phyloP scores from a whole-genome alignment of 2,329 filamentous ascomycete genomes.

The Zopfia rhizophila region DNA sequence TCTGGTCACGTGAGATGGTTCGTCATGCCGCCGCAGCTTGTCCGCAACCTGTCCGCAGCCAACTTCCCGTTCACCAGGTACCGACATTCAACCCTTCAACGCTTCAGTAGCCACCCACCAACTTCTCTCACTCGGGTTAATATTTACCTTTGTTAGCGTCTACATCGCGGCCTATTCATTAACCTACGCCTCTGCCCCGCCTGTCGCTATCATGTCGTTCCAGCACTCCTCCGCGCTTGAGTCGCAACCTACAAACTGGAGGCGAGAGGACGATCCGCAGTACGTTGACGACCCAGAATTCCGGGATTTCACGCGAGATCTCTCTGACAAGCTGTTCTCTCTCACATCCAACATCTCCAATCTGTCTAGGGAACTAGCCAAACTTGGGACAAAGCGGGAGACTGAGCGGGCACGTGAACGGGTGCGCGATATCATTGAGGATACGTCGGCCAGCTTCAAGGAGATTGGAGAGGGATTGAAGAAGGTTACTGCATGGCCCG shows the following conservation, averaged over 20 bases:
- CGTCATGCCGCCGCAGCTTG: slow-evolving; percentile 40
- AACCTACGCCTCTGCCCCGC: not conserved
- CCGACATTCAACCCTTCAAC: slow-evolving; percentile 21
- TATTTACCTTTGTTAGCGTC: not conserved
- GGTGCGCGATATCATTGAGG: slow-evolving; percentile 86
- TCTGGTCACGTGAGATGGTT: slow-evolving; percentile 31
- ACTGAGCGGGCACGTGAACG: slow-evolving; percentile 90
- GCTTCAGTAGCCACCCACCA: too few species aligned
- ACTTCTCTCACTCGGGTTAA: too few species aligned
- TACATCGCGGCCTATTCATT: not conserved
- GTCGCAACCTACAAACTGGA: slow-evolving; percentile 75
- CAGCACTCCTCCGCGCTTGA: slow-evolving; percentile 87
- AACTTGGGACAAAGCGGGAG: slow-evolving; percentile 90
- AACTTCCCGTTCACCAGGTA: slow-evolving; percentile 43
- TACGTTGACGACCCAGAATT: slow-evolving; percentile 96
- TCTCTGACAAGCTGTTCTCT: slow-evolving; percentile 89
- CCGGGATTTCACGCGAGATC: slow-evolving; percentile 79
- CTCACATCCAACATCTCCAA: slow-evolving; percentile 89
- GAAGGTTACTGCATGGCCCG: slow-evolving; percentile 79
- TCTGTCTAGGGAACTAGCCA: slow-evolving; percentile 82
- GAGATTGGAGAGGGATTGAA: slow-evolving; percentile 94
- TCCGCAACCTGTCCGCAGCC: slow-evolving; percentile 28
- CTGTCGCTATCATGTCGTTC: slow-evolving; percentile 80
- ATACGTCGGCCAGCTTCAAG: slow-evolving; percentile 87
- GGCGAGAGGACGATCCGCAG: slow-evolving; percentile 74